Evolutionary conservation across 2,329 filamentous ascomycete species (phyloP).

Genomic region (Anthostomella pinea): DNA sequence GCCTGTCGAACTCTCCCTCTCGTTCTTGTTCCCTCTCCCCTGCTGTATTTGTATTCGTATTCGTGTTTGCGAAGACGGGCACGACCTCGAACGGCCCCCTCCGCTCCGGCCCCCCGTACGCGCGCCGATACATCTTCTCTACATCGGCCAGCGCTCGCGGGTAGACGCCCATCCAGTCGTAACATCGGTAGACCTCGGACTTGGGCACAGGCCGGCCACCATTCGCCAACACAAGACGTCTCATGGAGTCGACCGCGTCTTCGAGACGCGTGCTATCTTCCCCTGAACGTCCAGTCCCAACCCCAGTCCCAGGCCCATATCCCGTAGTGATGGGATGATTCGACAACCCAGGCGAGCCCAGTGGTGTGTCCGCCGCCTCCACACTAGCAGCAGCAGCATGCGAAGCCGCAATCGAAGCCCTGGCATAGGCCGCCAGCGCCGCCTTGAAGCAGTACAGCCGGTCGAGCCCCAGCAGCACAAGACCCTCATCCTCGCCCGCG

Average conservation of each 20-base stretch:
- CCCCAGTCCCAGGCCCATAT: too few relatives aligned
- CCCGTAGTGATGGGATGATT: slow-evolving; percentile 15
- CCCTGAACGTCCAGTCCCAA: too few relatives aligned
- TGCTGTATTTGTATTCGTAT: too few relatives aligned
- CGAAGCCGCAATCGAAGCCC: slow-evolving; percentile 26
- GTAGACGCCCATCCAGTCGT: slow-evolving; percentile 55
- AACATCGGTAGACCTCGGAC: slow-evolving; percentile 51
- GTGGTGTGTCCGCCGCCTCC: slow-evolving; percentile 13
- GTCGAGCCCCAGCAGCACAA: slow-evolving; percentile 60
- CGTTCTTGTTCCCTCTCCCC: slow-evolving; percentile 22
- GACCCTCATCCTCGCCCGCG: slow-evolving; percentile 55
- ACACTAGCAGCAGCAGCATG: background rate
- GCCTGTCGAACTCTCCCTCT: slow-evolving; percentile 12
- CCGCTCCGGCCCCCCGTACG: slow-evolving; percentile 50
- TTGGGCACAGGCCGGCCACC: slow-evolving; percentile 48
- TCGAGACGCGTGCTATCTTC: slow-evolving; percentile 43
- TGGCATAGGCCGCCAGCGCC: slow-evolving; percentile 56
- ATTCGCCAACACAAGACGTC: slow-evolving; percentile 56
- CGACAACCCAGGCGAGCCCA: slow-evolving; percentile 28
- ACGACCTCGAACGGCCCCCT: slow-evolving; percentile 44
- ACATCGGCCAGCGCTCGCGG: slow-evolving; percentile 50
- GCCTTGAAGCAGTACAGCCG: slow-evolving; percentile 63
- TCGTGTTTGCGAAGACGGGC: slow-evolving; percentile 13
- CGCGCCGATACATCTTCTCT: slow-evolving; percentile 53
- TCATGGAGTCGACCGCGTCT: slow-evolving; percentile 61